Evolutionary conservation across 106 monocot genomes (phyloP).

Genomic region (Iris macrosiphon): DNA sequence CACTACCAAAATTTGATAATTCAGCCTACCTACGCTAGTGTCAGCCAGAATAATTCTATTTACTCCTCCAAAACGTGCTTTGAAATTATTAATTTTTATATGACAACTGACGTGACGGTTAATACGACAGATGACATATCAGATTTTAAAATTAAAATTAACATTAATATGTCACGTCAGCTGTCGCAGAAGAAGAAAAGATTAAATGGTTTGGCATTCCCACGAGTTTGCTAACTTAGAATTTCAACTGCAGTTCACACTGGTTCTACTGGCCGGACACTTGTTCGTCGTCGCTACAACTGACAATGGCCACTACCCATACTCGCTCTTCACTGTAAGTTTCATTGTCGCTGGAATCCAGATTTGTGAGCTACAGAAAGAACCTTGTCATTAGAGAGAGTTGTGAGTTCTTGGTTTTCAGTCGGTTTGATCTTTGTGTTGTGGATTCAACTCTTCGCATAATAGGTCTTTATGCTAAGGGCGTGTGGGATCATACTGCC

Average conservation of each 20-base stretch:
- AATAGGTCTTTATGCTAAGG: conserved; percentile 44
- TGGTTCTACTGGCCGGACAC: conserved; percentile 37
- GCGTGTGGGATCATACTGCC: conserved; percentile 64
- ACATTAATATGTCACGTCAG: no score
- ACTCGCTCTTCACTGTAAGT: conserved; percentile 45
- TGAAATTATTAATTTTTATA: no score
- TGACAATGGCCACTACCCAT: conserved; percentile 36
- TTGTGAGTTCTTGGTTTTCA: no score
- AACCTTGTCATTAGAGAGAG: no score
- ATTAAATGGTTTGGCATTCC: no score
- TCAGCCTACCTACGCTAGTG: neutral
- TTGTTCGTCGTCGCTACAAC: conserved; percentile 25
- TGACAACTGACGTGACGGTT: no score
- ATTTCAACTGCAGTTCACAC: conserved; percentile 34
- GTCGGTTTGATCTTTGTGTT: neutral
- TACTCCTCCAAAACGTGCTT: neutral
- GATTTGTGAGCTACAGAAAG: neutral
- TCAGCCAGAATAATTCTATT: neutral
- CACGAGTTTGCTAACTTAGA: no score
- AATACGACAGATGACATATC: no score
- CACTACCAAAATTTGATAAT: no score
- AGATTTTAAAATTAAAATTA: no score
- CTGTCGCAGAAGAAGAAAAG: no score
- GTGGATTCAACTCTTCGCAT: neutral
- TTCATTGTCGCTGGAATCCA: neutral